Base-by-base conservation (phyloP, 352 stramenopile species). In the Phytophthora kernoviae region DNA sequence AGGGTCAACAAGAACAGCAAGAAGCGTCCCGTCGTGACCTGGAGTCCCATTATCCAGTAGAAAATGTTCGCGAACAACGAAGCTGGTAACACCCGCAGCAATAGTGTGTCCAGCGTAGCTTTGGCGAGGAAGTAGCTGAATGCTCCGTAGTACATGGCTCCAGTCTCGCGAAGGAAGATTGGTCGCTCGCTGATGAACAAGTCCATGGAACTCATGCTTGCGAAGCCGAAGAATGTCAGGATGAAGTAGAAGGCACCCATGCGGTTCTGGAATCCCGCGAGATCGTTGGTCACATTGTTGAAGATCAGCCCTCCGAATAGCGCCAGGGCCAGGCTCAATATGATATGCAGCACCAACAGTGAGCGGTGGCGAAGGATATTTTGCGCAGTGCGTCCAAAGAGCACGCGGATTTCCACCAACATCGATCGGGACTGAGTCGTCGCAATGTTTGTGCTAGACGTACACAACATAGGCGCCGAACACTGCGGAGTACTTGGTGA, bases 1-100 rank as follows among this genome's bases (percentile, higher is more conserved):
- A 96, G 59, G 41, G 83, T 93, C 8, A 73, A 51, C 18, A 78
- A 69, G 62, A 94, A 96, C 39, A 89, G 60, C 12, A 80, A 18
- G 47, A 94, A 96, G 54, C 78, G 80, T 22, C 58, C 54, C 7
- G 79, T 54, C 21, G 70, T 75, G 4, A 79, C 54, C 64, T 93
- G 81, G 4, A 96, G 70, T 0, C 83, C 84, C 83, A 96, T 96
- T 59, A 96, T 77, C 74, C 82, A 90, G 70, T 96, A 96, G 46
- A 94, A 93, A 53, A 96, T 91, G 21, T 76, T 84, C n/a, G 80
- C 73, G 68, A 94, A 96, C 36, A 91, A 54, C 17, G 83, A 77
- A 15, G 84, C 80, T 1, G 87, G 87, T 18, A 96, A 45, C 27
- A 96, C 62, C 15, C 87, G 79, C 27, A 96, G 72, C 34, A 92